Base-by-base conservation (phyloP, 805 yeast genomes). In the Sugiyamaella qingdaonensis region DNA sequence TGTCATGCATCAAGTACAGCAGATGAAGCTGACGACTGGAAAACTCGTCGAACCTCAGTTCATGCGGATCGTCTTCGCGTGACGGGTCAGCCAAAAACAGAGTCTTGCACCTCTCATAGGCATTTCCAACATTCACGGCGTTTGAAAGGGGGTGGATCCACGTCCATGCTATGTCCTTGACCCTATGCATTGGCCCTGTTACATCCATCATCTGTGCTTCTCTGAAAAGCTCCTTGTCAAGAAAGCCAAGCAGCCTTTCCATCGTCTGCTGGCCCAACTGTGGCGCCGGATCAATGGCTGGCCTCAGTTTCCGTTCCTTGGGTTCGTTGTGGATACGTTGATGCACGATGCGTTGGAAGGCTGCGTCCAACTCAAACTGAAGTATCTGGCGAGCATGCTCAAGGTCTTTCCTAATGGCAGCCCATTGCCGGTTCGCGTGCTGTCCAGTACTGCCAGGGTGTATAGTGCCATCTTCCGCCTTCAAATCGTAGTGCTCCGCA, bases 311-410 rank as follows among this genome's bases (percentile, higher is more conserved):
- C 2, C 10, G 19, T 34, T 9, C 37, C n/a, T 34, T 13, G 29
- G 3, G 7, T 39, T 39, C 43, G 11, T 11, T 10, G n/a, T 55
- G 59, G 41, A 66, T 58, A 10, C 61, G 52, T 4, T 48, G 18
- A 54, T 66, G 42, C 3, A 66, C 58, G 1, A 18, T 36, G 7
- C 56, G 36, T 34, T 63, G 64, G 36, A 62, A 58, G 1, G 45
- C 53, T 5, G 58, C 59, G 35, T 63, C 55, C 14, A 62, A 41
- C 8, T 68, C 71, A 5, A 51, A 41, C 10, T 46, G 48, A n/a
- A 66, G 54, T n/a, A 49, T 50, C 16, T 29, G 48, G 16, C 54
- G 49, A 18, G 64, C 58, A 14, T 37, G 16, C 24, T 35, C 27
- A 27, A 52, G 48, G 34, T 48, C 46, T 19, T 42, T 41, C 14